Base-by-base conservation (phyloP, 768 basidiomycete species). In the Collybia mongolica region DNA sequence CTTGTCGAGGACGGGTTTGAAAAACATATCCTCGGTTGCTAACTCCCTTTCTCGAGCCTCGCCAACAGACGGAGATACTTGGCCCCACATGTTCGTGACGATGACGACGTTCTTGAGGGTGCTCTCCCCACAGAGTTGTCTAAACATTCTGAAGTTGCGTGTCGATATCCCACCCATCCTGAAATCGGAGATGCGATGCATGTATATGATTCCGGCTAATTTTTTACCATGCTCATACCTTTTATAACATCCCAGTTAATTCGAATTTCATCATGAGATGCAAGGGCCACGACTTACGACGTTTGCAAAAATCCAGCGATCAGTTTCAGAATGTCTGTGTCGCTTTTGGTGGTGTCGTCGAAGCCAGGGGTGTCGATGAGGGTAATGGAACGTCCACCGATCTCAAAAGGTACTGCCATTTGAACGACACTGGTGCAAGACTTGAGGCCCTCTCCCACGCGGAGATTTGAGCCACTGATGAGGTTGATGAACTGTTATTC, bases 341-440 rank as follows among this genome's bases (percentile, higher is more conserved):
- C 80, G 43, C 70, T 75, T 41, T 65, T 68, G 3, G 60, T 67
- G 5, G 79, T 76, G 56, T 82, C 80, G 53, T 81, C 82, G 48
- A 82, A 83, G 3, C 82, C 82, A 0, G 82, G 82, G 0, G 82
- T 83, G 54, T 84, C 82, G 43, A 84, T 73, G 14, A 84, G 59
- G 0, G 65, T 72, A 24, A 82, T 67, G 11, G 48, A 58, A 8
- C 62, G 62, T 3, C 72, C 76, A 36, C 76, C 72, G 8, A 80
- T 57, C 19, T 63, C 54, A 57, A 82, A 79, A 0, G 74, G 64
- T 9, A 67, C 52, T 0, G 76, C 66, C 3, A 70, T 61, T 43
- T 74, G 68, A 1, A 84, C 73, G 8, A 65, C 64, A 38, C 61
- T 66, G 0, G 82, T 83, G 54, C 79, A 82, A 12, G 81, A 83